Percentiles rank a stretch among this genome's conserved stretches.
Evolutionary conservation across 306 rosid genomes (phyloP).

Genomic region (Carpinus viminea): DNA sequence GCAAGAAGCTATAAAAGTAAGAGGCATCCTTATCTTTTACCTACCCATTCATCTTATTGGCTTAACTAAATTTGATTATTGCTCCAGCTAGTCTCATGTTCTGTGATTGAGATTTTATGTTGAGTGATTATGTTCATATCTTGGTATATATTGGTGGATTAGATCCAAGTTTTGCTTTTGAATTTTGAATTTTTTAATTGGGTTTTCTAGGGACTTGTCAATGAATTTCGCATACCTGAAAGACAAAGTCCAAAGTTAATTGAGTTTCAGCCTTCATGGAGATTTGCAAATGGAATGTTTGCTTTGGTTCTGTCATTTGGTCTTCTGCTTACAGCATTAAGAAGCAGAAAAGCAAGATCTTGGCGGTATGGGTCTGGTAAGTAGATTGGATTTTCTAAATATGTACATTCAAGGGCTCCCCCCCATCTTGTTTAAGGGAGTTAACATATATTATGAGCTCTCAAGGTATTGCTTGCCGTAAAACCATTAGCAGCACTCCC

Average conservation of each 20-base stretch:
- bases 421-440: not conserved
- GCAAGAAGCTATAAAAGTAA: slow-evolving; percentile 83
- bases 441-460: not conserved
- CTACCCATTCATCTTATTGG: slow-evolving; percentile 1
- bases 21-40: slow-evolving; percentile 17
- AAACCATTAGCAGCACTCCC: not conserved
- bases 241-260: slow-evolving; percentile 47
- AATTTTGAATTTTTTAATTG: slow-evolving; percentile 9
- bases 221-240: slow-evolving; percentile 65
- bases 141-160: not conserved
- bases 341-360: slow-evolving; percentile 76
- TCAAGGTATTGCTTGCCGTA: not conserved
- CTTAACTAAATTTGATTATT: not conserved
- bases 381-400: slow-evolving; percentile 15
- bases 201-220: slow-evolving; percentile 58
- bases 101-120: not conserved
- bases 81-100: slow-evolving; percentile 16
- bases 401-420: not conserved
- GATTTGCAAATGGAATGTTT: slow-evolving; percentile 87
- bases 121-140: not conserved
- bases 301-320: slow-evolving; percentile 79
- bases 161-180: not conserved
- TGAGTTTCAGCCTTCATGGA: slow-evolving; percentile 77
- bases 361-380: slow-evolving; percentile 80
- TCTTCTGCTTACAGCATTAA: slow-evolving; percentile 66